phyloP scores from a whole-genome alignment of 2,329 filamentous ascomycete genomes.

The Alternaria viburni region DNA sequence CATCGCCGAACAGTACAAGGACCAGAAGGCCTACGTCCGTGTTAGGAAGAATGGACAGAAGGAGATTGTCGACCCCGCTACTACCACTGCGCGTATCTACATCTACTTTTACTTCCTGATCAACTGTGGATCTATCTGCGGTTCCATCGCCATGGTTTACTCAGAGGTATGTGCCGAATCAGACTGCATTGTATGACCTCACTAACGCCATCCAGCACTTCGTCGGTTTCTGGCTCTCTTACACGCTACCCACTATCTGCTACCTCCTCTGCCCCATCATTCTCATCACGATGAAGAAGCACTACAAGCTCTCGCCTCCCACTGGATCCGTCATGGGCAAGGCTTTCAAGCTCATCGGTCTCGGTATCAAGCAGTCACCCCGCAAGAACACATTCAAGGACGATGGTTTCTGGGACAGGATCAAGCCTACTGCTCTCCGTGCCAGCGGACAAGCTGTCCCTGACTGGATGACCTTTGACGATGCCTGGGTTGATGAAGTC shows the following conservation, averaged over 20 bases:
- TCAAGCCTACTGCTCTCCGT: conserved; percentile 61
- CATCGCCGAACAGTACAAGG: conserved; percentile 64
- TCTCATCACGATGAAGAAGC: conserved; percentile 64
- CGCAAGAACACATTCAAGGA: conserved; percentile 33
- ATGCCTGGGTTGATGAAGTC: conserved; percentile 80
- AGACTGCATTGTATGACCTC: not conserved
- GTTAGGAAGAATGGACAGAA: conserved; percentile 50
- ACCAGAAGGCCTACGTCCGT: conserved; percentile 37
- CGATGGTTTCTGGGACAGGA: conserved; percentile 63
- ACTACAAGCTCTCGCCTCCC: conserved; percentile 70
- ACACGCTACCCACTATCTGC: conserved; percentile 68
- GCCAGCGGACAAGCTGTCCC: conserved; percentile 58
- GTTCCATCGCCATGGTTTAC: conserved; percentile 48
- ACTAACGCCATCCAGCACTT: not conserved
- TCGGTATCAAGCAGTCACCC: conserved; percentile 46
- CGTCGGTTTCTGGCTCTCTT: conserved; percentile 73
- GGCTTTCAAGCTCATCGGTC: conserved; percentile 65
- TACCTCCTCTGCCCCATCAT: conserved; percentile 67
- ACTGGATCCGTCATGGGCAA: conserved; percentile 75
- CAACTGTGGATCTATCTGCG: conserved; percentile 48
- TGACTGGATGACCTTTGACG: conserved; percentile 79
- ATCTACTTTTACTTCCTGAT: conserved; percentile 45
- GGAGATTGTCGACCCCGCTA: conserved; percentile 70
- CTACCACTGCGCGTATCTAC: conserved; percentile 71
- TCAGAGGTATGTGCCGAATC: conserved; percentile 8